Conservation (phyloP, 108 stramenopile species). For the Asterionellopsis glacialis region DNA sequence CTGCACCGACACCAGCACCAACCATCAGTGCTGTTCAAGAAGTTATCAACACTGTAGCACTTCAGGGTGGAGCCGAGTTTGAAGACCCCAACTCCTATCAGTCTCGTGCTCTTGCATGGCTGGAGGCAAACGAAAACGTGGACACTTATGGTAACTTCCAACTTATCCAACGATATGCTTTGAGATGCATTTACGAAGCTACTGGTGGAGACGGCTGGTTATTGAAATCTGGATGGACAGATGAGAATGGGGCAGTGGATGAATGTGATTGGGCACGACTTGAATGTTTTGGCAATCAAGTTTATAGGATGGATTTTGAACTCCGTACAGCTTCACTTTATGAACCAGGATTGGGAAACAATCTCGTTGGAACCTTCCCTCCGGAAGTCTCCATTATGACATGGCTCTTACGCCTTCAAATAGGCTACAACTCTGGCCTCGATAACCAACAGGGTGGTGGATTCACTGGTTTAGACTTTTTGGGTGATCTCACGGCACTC, state of each 20-base stretch:
- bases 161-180: conserved; percentile 3
- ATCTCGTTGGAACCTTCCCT: conserved; percentile 34
- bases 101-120: conserved; percentile 19
- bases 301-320: no score
- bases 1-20: conserved; percentile 9
- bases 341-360: background rate
- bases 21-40: conserved; percentile 1
- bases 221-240: no score
- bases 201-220: background rate
- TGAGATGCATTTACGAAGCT: background rate
- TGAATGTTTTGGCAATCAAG: no score
- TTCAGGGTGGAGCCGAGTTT: conserved; percentile 23
- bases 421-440: background rate
- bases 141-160: background rate
- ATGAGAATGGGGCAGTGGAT: no score
- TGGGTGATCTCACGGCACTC: conserved; percentile 6
- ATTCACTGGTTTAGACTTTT: conserved; percentile 1
- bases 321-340: no score
- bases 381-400: conserved; percentile 14
- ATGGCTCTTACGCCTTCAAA: conserved; percentile 1
- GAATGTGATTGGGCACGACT: no score
- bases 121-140: background rate
- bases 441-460: background rate
- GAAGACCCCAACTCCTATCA: conserved; percentile 31
- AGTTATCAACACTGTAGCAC: conserved; percentile 9